Evolutionary conservation across 2,329 filamentous ascomycete species (phyloP).

Genomic region (Grosmannia clavigera): DNA sequence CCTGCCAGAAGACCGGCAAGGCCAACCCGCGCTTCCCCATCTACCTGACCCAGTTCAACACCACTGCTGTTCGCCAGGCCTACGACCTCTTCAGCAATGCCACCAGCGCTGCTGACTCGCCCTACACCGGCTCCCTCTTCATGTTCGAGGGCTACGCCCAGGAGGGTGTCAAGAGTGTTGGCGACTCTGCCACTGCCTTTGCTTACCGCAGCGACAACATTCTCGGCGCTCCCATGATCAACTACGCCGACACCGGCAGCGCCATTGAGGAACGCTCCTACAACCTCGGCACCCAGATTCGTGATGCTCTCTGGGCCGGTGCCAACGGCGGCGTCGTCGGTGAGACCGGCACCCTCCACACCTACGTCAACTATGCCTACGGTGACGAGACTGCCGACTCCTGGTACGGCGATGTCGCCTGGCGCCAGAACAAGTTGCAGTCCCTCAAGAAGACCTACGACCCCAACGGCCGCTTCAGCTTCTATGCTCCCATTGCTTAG

Average conservation of each 20-base stretch:
- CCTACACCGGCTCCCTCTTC: conserved; percentile 26
- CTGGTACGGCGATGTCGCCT: conserved; percentile 36
- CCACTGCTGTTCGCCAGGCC: conserved; percentile 15
- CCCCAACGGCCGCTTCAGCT: conserved; percentile 29
- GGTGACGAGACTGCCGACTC: conserved; percentile 28
- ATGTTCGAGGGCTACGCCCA: conserved; percentile 44
- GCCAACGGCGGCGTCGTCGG: conserved; percentile 13
- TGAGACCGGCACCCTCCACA: conserved; percentile 14
- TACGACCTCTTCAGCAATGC: conserved; percentile 22
- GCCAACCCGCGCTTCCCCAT: conserved; percentile 31
- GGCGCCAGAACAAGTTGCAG: conserved; percentile 32
- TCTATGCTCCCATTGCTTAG: conserved; percentile 26
- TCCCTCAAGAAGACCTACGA: conserved; percentile 37
- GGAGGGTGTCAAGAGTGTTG: conserved; percentile 27
- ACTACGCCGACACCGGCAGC: conserved; percentile 18
- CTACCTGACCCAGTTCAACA: conserved; percentile 27
- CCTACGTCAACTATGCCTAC: conserved; percentile 40
- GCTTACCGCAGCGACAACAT: conserved; percentile 32
- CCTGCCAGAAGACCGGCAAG: conserved; percentile 28
- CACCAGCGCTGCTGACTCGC: conserved; percentile 14
- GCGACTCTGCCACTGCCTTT: conserved; percentile 27
- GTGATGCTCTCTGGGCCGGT: conserved; percentile 24
- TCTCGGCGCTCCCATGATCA: conserved; percentile 25
- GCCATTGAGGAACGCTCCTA: conserved; percentile 22
- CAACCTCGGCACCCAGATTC: conserved; percentile 24